Conservation (phyloP, 768 basidiomycete species). For the Mycena floridula region DNA sequence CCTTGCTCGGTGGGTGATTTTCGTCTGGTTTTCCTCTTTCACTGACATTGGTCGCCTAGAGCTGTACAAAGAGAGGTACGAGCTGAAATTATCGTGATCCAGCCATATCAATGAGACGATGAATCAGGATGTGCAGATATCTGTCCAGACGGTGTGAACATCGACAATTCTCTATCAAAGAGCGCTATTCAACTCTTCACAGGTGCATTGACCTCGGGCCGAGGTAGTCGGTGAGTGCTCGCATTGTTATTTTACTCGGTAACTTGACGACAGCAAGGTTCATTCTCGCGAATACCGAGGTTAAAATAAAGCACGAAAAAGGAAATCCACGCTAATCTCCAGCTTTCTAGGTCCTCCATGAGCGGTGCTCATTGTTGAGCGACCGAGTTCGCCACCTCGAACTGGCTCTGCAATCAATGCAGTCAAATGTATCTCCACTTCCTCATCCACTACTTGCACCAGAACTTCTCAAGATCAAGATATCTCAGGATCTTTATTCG, state of each 20-base stretch:
- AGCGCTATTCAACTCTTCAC: not conserved
- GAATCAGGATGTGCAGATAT: slow-evolving; percentile 59
- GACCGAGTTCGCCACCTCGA: slow-evolving; percentile 62
- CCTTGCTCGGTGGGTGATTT: slow-evolving; percentile 44
- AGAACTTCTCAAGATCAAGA: slow-evolving; percentile 59
- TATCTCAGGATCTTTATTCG: slow-evolving; percentile 56
- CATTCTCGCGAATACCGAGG: slow-evolving; percentile 64
- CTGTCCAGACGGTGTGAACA: slow-evolving; percentile 47
- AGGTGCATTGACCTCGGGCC: slow-evolving; percentile 58
- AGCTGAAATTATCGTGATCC: no score
- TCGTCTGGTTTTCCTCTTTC: slow-evolving; percentile 9
- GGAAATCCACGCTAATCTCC: no score
- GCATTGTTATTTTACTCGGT: slow-evolving; percentile 7
- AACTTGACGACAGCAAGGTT: slow-evolving; percentile 33
- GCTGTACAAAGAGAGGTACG: slow-evolving; percentile 55
- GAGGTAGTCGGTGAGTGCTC: slow-evolving; percentile 50
- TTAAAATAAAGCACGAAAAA: no score
- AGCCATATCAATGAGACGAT: no score
- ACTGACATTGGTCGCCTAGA: slow-evolving; percentile 25
- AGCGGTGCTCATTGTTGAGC: slow-evolving; percentile 53
- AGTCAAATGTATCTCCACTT: slow-evolving; percentile 31
- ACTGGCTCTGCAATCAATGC: slow-evolving; percentile 45
- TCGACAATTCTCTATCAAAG: slow-evolving; percentile 7
- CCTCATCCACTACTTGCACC: slow-evolving; percentile 51
- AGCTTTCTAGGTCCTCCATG: slow-evolving; percentile 58